Base-by-base conservation (phyloP, 192 early-diverging fungal genomes). In the Coemansia erecta region DNA sequence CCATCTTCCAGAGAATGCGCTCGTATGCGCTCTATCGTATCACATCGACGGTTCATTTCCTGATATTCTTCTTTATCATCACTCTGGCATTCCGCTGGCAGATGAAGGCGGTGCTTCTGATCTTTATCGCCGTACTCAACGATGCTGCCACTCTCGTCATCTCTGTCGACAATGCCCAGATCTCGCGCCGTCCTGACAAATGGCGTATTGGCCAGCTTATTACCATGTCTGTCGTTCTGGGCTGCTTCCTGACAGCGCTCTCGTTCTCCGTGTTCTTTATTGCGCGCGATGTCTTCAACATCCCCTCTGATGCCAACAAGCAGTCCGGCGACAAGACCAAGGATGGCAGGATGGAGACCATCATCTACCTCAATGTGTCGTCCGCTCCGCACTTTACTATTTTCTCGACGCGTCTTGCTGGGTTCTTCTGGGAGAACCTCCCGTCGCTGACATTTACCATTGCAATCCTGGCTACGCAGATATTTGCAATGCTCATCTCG, bases 1-100 rank as follows among this genome's bases (percentile, higher is more conserved):
- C 92, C 44, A 95, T 97, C 58, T 97, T 97, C 85, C 92, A 94
- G 77, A 89, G 94, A 65, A 93, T 96, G 89, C 86, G 94, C 42
- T 90, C 88, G 26, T 95, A 94, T 66, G 91, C 93, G 44, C 66
- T 97, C 35, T 93, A 97, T 78, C 90, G 95, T 81, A 97, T 97
- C 63, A 92, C 92, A 15, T 95, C 94, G 6, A 97, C 92, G 18
- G 87, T 97, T 55, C 94, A 97, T 74, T 97, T 97, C 66, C 77
- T 97, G 82, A 77, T 97, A 53, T 97, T 95, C 85, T 94, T 97
- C 84, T 97, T 97, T 76, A 86, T 90, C 69, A 85, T 94, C 35
- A 90, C 91, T 42, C 77, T 94, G 56, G 86, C 84, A 7, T 85
- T 85, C 64, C 80, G 91, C 58, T 97, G 91, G 89, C 74, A 80